Base-by-base conservation (phyloP, 2,329 filamentous ascomycete genomes). In the Aspergillus sp. region DNA sequence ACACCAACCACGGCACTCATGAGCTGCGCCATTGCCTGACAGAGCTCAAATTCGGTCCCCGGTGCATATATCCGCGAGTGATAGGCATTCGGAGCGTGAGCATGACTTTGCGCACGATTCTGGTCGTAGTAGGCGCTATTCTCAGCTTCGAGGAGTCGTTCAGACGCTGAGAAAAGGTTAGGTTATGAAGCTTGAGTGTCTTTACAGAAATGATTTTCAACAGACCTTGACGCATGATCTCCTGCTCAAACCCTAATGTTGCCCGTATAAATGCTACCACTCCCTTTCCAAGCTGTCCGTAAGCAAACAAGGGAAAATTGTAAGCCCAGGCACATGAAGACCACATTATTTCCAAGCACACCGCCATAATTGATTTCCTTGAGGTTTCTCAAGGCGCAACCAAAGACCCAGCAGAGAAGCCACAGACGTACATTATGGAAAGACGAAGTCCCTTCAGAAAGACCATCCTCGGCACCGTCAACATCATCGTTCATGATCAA, bases 401-500 rank as follows among this genome's bases (percentile, higher is more conserved):
- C 30, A 32, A 34, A 3, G 30, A 29, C 29, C 41, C 29, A 41
- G 28, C 8, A 9, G n/a, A 19, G 19, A 19, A 19, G 19, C 19
- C 19, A 43, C 28, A 43, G 42, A 58, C 63, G 48, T 59, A 82
- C 79, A 70, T 81, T 81, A 68, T 98, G 93, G 62, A 94, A 97
- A n/a, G 87, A 80, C 4, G 90, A 95, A 55, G 79, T 77, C 40
- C 86, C 83, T 55, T 83, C 78, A 43, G 78, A 77, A 33, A 95
- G 75, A 38, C 81, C 80, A 50, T 75, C 74, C 69, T 94, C 87
- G 4, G 93, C 93, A 35, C 80, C 82, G 33, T 88, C 86, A 50
- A 97, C 84, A 68, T 97, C 88, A 68, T 95, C 89, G 62, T 93
- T 85, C 76, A 95, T 85, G 57, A 95, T 87, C 48, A 86, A 72